Conservation (phyloP, 2,329 filamentous ascomycete species). For the Aspergillus tanneri region DNA sequence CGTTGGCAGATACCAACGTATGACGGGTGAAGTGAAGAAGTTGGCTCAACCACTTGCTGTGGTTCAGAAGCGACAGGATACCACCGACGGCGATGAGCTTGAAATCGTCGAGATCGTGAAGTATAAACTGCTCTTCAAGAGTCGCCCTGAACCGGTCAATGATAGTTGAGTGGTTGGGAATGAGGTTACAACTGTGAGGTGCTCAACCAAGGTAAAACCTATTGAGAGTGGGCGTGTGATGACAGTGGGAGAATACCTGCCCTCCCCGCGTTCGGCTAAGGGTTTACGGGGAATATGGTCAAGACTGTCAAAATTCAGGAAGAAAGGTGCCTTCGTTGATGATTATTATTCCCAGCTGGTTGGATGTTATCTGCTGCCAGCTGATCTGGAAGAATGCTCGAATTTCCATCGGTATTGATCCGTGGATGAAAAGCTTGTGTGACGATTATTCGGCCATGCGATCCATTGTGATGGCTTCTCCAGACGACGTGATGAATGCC, state of each 20-base stretch:
- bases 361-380: too few relatives aligned
- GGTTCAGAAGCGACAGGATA: constrained; percentile 57
- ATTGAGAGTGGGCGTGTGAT: too few relatives aligned
- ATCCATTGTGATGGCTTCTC: constrained; percentile 80
- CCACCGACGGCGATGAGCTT: constrained; percentile 48
- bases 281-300: too few relatives aligned
- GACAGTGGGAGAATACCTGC: too few relatives aligned
- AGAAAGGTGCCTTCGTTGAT: too few relatives aligned
- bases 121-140: constrained; percentile 82
- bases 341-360: too few relatives aligned
- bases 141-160: constrained; percentile 80
- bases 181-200: background rate
- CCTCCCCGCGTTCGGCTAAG: too few relatives aligned
- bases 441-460: constrained; percentile 85
- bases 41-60: constrained; percentile 75
- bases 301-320: too few relatives aligned
- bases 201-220: too few relatives aligned
- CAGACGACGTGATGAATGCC: constrained; percentile 84
- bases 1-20: constrained; percentile 81
- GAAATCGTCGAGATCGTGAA: constrained; percentile 86
- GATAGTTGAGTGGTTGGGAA: constrained; percentile 24
- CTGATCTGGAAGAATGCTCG: constrained; percentile 78
- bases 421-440: constrained; percentile 85
- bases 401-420: constrained; percentile 94
- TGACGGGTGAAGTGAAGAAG: constrained; percentile 89